Percentiles rank a stretch among this genome's conserved stretches.
Conservation (phyloP, 345 rosid species). For the Ceriops decandra region DNA sequence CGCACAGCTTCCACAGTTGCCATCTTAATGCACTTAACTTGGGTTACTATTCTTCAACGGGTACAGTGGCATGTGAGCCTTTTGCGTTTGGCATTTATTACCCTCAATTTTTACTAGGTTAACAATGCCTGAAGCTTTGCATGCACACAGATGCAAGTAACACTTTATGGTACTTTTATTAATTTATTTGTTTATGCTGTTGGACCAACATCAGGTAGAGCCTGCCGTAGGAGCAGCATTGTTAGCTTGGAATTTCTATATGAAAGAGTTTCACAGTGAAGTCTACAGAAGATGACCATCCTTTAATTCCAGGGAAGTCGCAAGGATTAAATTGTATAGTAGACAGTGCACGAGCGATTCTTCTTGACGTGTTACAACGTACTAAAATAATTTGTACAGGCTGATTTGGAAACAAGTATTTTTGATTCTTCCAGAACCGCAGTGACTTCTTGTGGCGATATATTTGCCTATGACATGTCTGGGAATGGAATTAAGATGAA, state of each 20-base stretch:
- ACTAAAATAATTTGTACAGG: neutral
- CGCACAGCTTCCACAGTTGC: too few relatives aligned
- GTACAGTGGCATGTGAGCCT: too few relatives aligned
- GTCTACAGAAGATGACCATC: constrained; percentile 9
- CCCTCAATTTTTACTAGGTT: too few relatives aligned
- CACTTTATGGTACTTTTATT: neutral
- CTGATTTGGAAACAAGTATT: neutral
- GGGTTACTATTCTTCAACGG: too few relatives aligned
- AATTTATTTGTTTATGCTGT: neutral
- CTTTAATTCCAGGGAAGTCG: neutral
- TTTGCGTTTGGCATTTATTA: too few relatives aligned
- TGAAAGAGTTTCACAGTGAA: constrained; percentile 21
- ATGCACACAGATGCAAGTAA: neutral
- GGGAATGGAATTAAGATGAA: too few relatives aligned
- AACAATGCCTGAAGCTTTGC: neutral
- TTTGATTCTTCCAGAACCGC: neutral
- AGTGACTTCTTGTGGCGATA: neutral
- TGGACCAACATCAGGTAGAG: constrained; percentile 48
- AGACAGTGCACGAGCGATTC: neutral
- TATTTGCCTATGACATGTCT: neutral
- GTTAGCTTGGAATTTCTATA: constrained; percentile 50
- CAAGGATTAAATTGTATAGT: neutral
- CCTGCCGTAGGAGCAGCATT: constrained; percentile 77
- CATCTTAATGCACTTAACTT: too few relatives aligned
- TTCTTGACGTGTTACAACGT: neutral